Evolutionary conservation across 352 stramenopile genomes (phyloP).

Genomic region (Phytopythium litorale): DNA sequence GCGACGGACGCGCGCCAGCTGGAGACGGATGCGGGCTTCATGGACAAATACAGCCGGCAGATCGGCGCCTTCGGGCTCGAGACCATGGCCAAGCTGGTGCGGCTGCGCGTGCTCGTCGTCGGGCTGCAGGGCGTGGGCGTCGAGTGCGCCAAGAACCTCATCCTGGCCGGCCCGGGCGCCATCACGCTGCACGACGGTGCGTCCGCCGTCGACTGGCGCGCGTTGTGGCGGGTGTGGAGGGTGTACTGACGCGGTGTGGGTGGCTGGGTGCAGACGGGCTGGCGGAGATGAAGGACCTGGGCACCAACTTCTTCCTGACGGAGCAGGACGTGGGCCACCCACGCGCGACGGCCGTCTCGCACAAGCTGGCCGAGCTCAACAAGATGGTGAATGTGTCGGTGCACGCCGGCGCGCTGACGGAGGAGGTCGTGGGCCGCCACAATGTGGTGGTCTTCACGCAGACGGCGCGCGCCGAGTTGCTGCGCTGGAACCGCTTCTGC

Average conservation of each 20-base stretch:
- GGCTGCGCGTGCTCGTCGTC: slow-evolving; percentile 83
- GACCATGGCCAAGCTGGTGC: slow-evolving; percentile 89
- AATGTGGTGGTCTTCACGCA: slow-evolving; percentile 89
- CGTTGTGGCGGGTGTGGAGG: no score
- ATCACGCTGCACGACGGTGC: slow-evolving; percentile 86
- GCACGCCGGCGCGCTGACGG: slow-evolving; percentile 60
- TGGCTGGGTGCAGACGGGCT: slow-evolving; percentile 38
- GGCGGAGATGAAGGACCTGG: slow-evolving; percentile 83
- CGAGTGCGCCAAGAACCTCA: slow-evolving; percentile 93
- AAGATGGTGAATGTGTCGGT: slow-evolving; percentile 85
- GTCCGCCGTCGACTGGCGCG: neutral
- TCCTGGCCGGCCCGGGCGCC: slow-evolving; percentile 82
- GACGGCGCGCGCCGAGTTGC: slow-evolving; percentile 63
- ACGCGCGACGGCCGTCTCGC: slow-evolving; percentile 49
- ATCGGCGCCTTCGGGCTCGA: slow-evolving; percentile 91
- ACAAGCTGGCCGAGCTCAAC: slow-evolving; percentile 91
- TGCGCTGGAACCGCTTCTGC: slow-evolving; percentile 90
- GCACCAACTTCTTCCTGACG: slow-evolving; percentile 92
- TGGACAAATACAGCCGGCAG: slow-evolving; percentile 93
- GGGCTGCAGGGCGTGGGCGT: slow-evolving; percentile 85
- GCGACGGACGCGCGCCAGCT: slow-evolving; percentile 63
- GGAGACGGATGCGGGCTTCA: slow-evolving; percentile 87
- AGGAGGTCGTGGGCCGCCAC: slow-evolving; percentile 63
- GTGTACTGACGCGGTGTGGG: slow-evolving; percentile 4
- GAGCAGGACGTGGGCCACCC: slow-evolving; percentile 76